Conservation (phyloP, 2,329 filamentous ascomycete species). For the Dothiorella sarmentorum region DNA sequence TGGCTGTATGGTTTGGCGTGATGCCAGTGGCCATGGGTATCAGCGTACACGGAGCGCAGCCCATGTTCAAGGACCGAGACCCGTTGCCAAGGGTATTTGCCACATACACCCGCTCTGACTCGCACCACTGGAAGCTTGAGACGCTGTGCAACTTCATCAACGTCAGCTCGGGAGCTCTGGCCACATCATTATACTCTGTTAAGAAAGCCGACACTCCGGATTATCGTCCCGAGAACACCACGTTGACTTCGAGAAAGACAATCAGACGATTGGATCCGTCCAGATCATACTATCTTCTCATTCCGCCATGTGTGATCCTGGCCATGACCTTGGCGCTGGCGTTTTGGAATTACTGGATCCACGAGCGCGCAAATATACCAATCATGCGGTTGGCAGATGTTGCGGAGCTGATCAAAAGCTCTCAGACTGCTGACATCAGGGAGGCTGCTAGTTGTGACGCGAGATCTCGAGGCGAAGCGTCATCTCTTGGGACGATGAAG, state of each 20-base stretch:
- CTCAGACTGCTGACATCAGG: neutral
- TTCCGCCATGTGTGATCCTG: neutral
- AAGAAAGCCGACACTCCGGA: neutral
- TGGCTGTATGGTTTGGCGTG: conserved; percentile 19
- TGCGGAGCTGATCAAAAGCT: conserved; percentile 1
- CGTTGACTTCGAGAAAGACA: neutral
- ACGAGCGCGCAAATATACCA: neutral
- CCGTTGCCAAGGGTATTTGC: neutral
- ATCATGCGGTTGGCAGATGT: conserved; percentile 5
- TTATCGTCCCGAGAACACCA: neutral
- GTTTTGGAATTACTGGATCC: neutral
- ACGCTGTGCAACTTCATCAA: neutral
- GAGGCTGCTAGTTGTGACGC: neutral
- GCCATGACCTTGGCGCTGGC: neutral
- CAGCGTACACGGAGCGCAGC: conserved; percentile 15
- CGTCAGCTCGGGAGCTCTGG: conserved; percentile 1
- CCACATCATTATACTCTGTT: neutral
- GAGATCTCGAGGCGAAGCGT: neutral
- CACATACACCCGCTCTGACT: neutral
- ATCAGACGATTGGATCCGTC: neutral
- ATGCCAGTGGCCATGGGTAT: conserved; percentile 17
- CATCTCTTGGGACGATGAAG: neutral
- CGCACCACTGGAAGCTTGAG: neutral
- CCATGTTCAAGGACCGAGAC: neutral
- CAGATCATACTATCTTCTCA: neutral